Conservation (phyloP, 352 stramenopile species). For the Aphanomyces astaci region DNA sequence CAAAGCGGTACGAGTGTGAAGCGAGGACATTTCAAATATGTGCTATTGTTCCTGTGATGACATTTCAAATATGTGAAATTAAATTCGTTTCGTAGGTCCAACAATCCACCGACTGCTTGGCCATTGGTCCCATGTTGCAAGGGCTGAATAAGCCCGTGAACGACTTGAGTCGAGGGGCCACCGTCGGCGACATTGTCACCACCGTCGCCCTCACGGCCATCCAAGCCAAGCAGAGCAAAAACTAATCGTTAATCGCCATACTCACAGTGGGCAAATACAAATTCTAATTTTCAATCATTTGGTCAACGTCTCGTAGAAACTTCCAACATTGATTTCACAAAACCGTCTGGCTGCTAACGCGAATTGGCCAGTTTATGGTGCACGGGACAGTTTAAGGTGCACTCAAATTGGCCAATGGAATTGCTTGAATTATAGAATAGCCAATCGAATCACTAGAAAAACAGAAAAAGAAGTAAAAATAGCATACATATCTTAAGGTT, state of each 20-base stretch:
- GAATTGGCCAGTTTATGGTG: too few relatives aligned
- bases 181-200: constrained; percentile 86
- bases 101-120: constrained; percentile 28
- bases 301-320: too few relatives aligned
- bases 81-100: constrained; percentile 22
- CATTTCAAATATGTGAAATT: not conserved
- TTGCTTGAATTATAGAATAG: too few relatives aligned
- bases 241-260: constrained; percentile 10
- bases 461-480: too few relatives aligned
- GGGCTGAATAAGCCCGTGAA: constrained; percentile 84
- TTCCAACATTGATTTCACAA: too few relatives aligned
- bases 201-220: constrained; percentile 84
- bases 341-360: too few relatives aligned
- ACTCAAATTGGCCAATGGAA: too few relatives aligned
- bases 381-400: too few relatives aligned
- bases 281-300: too few relatives aligned
- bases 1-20: constrained; percentile 63
- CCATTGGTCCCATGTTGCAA: constrained; percentile 80
- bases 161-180: constrained; percentile 79
- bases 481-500: too few relatives aligned
- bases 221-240: constrained; percentile 62
- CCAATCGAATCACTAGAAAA: too few relatives aligned
- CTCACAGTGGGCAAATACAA: not conserved
- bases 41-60: too few relatives aligned
- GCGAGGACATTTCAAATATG: not conserved